Evolutionary conservation across 192 early-diverging fungal genomes (phyloP), one percentile per base, ranked within the genome.

Genomic region (Coemansia sp.): DNA sequence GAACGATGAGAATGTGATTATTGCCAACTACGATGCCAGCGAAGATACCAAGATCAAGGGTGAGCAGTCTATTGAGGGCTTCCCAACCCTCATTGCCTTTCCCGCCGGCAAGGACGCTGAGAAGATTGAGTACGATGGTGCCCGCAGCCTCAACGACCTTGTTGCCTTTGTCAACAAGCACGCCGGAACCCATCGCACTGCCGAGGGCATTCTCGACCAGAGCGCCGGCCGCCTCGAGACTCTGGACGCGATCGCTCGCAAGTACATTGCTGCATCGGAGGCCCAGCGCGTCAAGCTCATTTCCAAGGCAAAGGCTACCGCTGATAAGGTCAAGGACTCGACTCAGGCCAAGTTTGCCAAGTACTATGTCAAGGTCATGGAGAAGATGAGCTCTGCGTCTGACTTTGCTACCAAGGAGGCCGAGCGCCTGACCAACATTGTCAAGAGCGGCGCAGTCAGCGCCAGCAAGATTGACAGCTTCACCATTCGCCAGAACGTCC

Each of bases 351-450:
- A 67, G 67, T 88, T 84, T 68, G 90, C 94, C 29, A 78, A 84
- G 50, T 97, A 95, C 85, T 98, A 98, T 66, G 73, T 81, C 70
- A 97, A 95, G 75, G 87, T 93, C 62, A 93, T 97, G 89, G 87
- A 93, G 76, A 96, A 97, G 83, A 85, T 90, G 57, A 57, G 73
- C 55, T 79, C 84, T 22, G 86, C 86, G 6, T 84, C 83, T 0
- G 88, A 85, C 57, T 98, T 91, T 82, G 64, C 89, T 39, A 79
- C 58, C 12, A 94, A 87, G 61, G 96, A 98, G 81, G 82, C 87
- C 49, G 85, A 87, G 37, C 88, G 96, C 58, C 79, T 98, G 45
- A 72, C 85, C 9, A 93, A 92, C 76, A 88, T 98, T 55, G 64
- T 91, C 41, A 83, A 78, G 57, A 78, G 80, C 43, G 89, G 88